Conservation (phyloP, 805 yeast genomes). For the Saccharomycopsis oosterbeekiorum region DNA sequence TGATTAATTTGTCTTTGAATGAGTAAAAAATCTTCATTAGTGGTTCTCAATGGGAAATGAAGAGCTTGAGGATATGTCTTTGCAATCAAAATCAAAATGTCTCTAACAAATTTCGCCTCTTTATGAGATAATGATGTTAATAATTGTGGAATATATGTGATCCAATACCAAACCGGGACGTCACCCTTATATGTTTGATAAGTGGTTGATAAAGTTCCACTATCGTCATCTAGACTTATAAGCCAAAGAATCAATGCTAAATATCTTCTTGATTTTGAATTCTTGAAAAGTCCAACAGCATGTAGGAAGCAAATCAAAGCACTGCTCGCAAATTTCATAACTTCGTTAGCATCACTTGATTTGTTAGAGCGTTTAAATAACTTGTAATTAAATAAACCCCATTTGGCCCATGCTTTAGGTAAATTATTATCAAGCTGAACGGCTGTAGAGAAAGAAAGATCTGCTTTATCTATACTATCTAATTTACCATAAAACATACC, state of each 20-base stretch:
- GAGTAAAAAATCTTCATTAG: conserved; percentile 86
- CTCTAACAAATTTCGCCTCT: conserved; percentile 84
- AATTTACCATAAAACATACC: conserved; percentile 95
- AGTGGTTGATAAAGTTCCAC: conserved; percentile 73
- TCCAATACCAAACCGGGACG: conserved; percentile 99
- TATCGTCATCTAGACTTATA: conserved; percentile 78
- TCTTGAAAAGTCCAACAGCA: conserved; percentile 94
- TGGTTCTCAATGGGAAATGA: conserved; percentile 90
- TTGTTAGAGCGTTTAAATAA: conserved; percentile 42
- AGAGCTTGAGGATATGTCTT: conserved; percentile 96
- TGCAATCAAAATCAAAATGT: conserved; percentile 82
- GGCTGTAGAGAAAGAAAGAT: conserved; percentile 96
- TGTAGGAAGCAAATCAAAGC: conserved; percentile 94
- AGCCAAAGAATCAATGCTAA: conserved; percentile 90
- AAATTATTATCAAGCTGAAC: conserved; percentile 89
- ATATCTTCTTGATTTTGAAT: conserved; percentile 78
- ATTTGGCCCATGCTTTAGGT: conserved; percentile 99
- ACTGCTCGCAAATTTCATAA: conserved; percentile 77
- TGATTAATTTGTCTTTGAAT: conserved; percentile 66
- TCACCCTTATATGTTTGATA: conserved; percentile 92
- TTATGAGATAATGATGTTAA: conserved; percentile 81
- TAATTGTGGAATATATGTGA: conserved; percentile 90
- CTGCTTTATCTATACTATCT: conserved; percentile 87
- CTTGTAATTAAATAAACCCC: conserved; percentile 94
- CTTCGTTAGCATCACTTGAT: neutral